Evolutionary conservation across 2,329 filamentous ascomycete species (phyloP), one percentile per base, ranked within the genome.

Genomic region (Colletotrichum sp.): DNA sequence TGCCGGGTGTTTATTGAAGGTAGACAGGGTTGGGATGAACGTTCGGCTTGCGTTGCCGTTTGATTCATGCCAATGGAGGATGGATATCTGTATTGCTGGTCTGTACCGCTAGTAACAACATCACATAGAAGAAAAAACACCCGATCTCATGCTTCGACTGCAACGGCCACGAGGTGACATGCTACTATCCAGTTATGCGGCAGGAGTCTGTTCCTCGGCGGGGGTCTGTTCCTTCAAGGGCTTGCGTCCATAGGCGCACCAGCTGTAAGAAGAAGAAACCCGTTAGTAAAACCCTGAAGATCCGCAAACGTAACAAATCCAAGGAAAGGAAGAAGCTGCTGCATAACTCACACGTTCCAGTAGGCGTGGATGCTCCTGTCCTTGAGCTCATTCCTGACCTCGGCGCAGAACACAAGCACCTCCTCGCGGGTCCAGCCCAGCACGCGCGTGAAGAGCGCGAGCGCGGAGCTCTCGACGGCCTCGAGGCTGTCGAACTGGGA

Each of bases 1-100:
- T 92, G 67, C 90, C 90, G 12, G 88, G 89, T 26, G 78, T 94
- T 30, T 90, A 78, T 57, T 81, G 71, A 48, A 43, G 26, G 4
- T 7, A 15, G 16, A 39, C 16, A 2, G 16, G 39, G 18, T 43
- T 43, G 5, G 16, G 1, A 43, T 6, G 39, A n/a, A 10, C 39
- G 5, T n/a, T n/a, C 39, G 3, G 9, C 2, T n/a, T 48, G 39
- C 0, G 18, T 48, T 48, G 1, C 39, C 3, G 0, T 48, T 12
- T 0, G 7, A 1, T n/a, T n/a, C 18, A n/a, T 48, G 5, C 18
- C 18, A n/a, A 0, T 0, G 18, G 2, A 12, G 18, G 39, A 0
- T 48, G 18, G 9, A 48, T 12, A 0, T 7, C 6, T n/a, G 9
- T 9, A 43, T 43, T 0, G 18, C 39, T 12, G n/a, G 39, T 43